A percentile compares a stretch with the other conserved stretches of the same genome.
These are phyloP conservation scores for Fistulina hepatica DNA, from an alignment of 1,284 basidiomycete species.

Conservation along the genomic window DNA sequence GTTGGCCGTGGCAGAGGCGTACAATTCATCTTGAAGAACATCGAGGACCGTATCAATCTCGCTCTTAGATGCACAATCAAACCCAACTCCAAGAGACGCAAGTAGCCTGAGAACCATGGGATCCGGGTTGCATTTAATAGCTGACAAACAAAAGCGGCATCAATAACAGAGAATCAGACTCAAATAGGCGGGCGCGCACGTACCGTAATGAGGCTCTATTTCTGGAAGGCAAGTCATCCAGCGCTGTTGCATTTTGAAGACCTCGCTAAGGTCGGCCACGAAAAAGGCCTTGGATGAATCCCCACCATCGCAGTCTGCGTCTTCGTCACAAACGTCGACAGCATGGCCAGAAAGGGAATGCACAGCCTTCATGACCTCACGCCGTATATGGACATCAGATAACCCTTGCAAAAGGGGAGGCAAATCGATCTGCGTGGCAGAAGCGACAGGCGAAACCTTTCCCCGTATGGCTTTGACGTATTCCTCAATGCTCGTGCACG, in stretches of 20 bases:
- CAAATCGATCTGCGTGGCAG: too few relatives aligned
- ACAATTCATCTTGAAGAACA: too few relatives aligned
- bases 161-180: constrained; percentile 15
- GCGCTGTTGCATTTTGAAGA: constrained; percentile 78
- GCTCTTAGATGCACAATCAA: constrained; percentile 97
- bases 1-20: constrained; percentile 57
- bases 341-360: constrained; percentile 45
- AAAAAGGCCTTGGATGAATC: too few relatives aligned
- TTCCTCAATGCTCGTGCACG: constrained; percentile 11
- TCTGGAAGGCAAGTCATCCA: constrained; percentile 79
- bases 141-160: constrained; percentile 33
- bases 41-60: constrained; percentile 83
- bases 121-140: constrained; percentile 97
- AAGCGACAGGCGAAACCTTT: constrained; percentile 46
- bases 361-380: constrained; percentile 61
- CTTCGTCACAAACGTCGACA: constrained; percentile 40
- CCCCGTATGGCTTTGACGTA: constrained; percentile 17
- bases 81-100: constrained; percentile 82
- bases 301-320: constrained; percentile 88
- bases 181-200: constrained; percentile 18
- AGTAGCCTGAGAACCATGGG: constrained; percentile 88
- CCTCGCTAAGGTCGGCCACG: constrained; percentile 85
- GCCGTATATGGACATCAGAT: constrained; percentile 58
- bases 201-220: constrained; percentile 89
- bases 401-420: constrained; percentile 60